These are phyloP conservation scores for Conoideocrella luteorostrata DNA, from an alignment of 2,329 filamentous ascomycete genomes.

Conservation along the genomic window DNA sequence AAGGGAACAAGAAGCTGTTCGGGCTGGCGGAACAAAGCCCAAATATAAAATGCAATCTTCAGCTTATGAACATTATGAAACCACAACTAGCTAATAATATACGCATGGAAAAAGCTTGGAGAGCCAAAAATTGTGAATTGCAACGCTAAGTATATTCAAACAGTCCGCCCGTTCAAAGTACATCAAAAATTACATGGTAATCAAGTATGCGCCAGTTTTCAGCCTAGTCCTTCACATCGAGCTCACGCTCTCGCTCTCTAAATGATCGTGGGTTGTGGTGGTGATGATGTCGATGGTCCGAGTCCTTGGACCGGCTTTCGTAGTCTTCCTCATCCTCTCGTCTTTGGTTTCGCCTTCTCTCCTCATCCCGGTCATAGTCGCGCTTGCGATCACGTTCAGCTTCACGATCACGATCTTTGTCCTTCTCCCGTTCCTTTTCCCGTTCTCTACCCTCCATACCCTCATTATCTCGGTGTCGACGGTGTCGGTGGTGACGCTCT, in stretches of 20 bases:
- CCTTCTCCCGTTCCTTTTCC: background rate
- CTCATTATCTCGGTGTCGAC: conserved; percentile 14
- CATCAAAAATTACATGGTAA: background rate
- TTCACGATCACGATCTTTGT: background rate
- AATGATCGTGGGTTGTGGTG: conserved; percentile 16
- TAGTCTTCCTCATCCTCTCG: conserved; percentile 19
- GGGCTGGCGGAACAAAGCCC: no score
- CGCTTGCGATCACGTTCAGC: conserved; percentile 4
- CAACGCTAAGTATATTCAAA: no score
- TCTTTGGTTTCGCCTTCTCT: conserved; percentile 15
- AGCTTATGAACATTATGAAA: no score
- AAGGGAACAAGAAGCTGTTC: no score
- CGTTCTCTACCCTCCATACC: background rate
- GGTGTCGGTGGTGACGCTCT: conserved; percentile 14
- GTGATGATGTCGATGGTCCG: conserved; percentile 9
- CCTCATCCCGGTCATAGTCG: conserved; percentile 11
- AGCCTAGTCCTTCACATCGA: conserved; percentile 4
- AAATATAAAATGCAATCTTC: no score
- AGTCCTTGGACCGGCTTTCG: conserved; percentile 10
- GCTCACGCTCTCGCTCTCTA: conserved; percentile 14
- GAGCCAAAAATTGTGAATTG: no score
- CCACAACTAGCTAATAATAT: no score
- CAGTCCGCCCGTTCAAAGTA: no score
- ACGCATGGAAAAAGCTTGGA: no score
- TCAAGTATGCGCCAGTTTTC: background rate